Conservation (phyloP, 2,329 filamentous ascomycete genomes). For the Cordyceps pruinosa region DNA sequence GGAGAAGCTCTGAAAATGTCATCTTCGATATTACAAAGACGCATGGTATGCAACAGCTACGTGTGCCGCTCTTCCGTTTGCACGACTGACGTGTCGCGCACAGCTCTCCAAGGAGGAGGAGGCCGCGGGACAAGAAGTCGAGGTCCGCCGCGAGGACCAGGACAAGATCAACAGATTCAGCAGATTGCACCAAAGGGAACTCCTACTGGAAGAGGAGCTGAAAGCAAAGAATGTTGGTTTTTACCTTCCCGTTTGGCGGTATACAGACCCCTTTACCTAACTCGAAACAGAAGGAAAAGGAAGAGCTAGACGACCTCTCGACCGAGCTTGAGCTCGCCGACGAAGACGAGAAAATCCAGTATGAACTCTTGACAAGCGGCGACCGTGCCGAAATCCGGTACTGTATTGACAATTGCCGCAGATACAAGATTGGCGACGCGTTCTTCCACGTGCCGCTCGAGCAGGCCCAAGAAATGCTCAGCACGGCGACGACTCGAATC, state of each 20-base stretch:
- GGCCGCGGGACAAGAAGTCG: constrained; percentile 72
- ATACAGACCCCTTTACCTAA: constrained; percentile 19
- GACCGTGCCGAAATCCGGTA: not conserved
- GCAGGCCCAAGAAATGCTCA: constrained; percentile 81
- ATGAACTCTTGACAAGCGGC: constrained; percentile 29
- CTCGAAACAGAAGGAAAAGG: constrained; percentile 79
- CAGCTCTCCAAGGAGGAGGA: constrained; percentile 95
- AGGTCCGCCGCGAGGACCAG: constrained; percentile 94
- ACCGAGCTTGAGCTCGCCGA: constrained; percentile 90
- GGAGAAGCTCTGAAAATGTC: constrained; percentile 24
- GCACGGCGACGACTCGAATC: constrained; percentile 61
- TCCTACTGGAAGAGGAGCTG: constrained; percentile 71
- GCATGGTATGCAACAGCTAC: constrained; percentile 43
- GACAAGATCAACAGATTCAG: constrained; percentile 99
- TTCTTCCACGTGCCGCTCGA: constrained; percentile 82
- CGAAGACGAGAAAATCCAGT: constrained; percentile 91
- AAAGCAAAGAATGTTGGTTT: constrained; percentile 62
- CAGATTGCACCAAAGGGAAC: constrained; percentile 81
- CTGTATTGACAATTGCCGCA: constrained; percentile 30
- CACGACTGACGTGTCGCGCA: constrained; percentile 13
- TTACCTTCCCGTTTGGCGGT: not conserved
- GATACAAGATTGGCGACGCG: constrained; percentile 94
- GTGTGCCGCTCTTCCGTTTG: not conserved
- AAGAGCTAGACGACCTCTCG: constrained; percentile 89
- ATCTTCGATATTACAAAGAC: constrained; percentile 49